Conservation (phyloP, 2,329 filamentous ascomycete species). For the Gaeumannomyces sp. region DNA sequence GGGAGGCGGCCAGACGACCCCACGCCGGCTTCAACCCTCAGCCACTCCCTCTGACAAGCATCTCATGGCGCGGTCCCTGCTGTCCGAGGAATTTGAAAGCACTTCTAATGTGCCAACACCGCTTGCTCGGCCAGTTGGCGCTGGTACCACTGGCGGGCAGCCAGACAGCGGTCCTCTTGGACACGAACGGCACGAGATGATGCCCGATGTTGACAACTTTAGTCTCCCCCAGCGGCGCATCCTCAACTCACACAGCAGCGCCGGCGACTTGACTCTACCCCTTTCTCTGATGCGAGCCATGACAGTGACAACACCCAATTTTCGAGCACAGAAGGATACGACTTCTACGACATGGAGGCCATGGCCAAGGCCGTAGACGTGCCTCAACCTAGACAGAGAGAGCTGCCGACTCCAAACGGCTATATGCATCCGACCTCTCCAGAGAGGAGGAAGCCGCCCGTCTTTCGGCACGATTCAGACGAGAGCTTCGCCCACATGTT, state of each 20-base stretch:
- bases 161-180: conserved; percentile 16
- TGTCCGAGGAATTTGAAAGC: conserved; percentile 53
- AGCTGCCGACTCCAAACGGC: conserved; percentile 28
- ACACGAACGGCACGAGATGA: conserved; percentile 34
- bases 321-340: conserved; percentile 56
- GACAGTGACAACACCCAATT: conserved; percentile 39
- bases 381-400: conserved; percentile 32
- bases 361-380: conserved; percentile 47
- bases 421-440: conserved; percentile 27
- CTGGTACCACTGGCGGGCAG: conserved; percentile 22
- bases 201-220: conserved; percentile 45
- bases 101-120: conserved; percentile 59
- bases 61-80: conserved; percentile 35
- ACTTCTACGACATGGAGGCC: conserved; percentile 58
- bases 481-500: conserved; percentile 55
- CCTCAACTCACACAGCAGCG: conserved; percentile 27
- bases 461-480: conserved; percentile 47
- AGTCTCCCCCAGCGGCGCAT: conserved; percentile 40
- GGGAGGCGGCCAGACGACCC: conserved; percentile 30
- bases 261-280: conserved; percentile 42
- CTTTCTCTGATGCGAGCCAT: conserved; percentile 45
- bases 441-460: conserved; percentile 22
- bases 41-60: conserved; percentile 28
- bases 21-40: conserved; percentile 27
- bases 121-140: conserved; percentile 44